phyloP scores from a whole-genome alignment of 148 eudicot species.

The Cornus suecica region DNA sequence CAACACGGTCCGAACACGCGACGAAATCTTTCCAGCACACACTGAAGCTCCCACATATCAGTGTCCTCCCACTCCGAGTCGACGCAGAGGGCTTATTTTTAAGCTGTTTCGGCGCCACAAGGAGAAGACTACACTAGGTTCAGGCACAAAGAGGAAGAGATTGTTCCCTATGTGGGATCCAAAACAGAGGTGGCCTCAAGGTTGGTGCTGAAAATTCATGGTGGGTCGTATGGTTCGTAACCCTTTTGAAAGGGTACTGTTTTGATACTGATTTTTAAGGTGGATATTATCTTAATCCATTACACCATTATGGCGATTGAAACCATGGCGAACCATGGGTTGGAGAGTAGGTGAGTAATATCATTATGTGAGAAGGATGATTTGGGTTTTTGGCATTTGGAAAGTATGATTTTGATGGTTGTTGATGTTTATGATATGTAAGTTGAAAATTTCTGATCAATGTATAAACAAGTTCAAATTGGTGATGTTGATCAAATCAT shows the following conservation, averaged over 20 bases:
- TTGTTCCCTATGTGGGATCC: conserved; percentile 23
- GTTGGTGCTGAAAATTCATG: conserved; percentile 40
- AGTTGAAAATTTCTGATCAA: neutral
- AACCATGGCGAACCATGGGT: too few species aligned
- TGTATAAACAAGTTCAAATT: neutral
- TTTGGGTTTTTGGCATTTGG: neutral
- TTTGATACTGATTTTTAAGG: too few species aligned
- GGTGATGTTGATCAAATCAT: neutral
- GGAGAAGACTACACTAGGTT: conserved; percentile 14
- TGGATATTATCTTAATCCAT: too few species aligned
- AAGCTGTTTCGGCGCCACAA: conserved; percentile 18
- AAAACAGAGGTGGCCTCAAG: conserved; percentile 38
- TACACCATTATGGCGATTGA: too few species aligned
- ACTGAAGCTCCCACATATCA: neutral
- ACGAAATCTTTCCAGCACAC: conserved; percentile 22
- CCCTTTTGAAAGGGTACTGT: too few species aligned
- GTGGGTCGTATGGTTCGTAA: too few species aligned
- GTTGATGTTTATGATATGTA: too few species aligned
- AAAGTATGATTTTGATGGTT: too few species aligned
- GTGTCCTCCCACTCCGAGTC: neutral
- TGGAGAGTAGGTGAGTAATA: neutral
- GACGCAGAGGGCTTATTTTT: conserved; percentile 14
- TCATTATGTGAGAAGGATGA: neutral
- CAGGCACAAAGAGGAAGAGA: conserved; percentile 13
- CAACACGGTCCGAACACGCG: conserved; percentile 21